Conservation (phyloP, 371 early-diverging fungal genomes). For the Dinochytrium kinnereticum region DNA sequence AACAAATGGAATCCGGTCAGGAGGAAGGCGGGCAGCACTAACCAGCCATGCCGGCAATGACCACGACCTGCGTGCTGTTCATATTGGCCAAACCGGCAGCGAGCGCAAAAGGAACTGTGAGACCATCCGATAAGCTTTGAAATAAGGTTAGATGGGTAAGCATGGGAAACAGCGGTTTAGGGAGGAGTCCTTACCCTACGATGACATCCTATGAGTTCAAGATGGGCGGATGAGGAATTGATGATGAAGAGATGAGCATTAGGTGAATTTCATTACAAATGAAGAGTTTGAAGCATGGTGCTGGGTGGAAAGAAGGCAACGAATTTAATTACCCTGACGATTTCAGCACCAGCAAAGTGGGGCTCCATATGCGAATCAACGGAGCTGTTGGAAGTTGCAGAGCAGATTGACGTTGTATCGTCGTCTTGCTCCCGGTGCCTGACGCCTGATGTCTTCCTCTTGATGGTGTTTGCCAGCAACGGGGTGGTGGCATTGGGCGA, state of each 20-base stretch:
- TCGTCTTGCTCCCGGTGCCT: conserved; percentile 4
- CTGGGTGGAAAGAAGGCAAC: neutral
- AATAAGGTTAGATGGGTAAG: conserved; percentile 8
- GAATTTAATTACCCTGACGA: conserved; percentile 52
- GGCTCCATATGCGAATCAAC: conserved; percentile 57
- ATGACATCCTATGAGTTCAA: conserved; percentile 55
- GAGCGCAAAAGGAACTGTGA: conserved; percentile 79
- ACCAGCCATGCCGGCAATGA: conserved; percentile 73
- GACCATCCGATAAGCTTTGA: conserved; percentile 70
- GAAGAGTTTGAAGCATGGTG: neutral
- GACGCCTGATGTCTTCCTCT: neutral
- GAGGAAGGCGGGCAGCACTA: conserved; percentile 9
- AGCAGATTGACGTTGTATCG: conserved; percentile 3
- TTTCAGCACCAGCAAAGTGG: conserved; percentile 68
- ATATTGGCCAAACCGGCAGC: conserved; percentile 73
- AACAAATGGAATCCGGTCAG: neutral
- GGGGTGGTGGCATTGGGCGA: conserved; percentile 1
- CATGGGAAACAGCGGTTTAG: neutral
- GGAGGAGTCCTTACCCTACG: conserved; percentile 43
- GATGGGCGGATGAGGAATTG: neutral
- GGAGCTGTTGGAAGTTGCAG: neutral
- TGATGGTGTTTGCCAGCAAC: neutral
- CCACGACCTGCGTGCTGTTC: conserved; percentile 63
- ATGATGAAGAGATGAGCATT: neutral
- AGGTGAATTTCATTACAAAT: neutral